Conservation (phyloP, 768 basidiomycete genomes). For the Pholiota microspora region DNA sequence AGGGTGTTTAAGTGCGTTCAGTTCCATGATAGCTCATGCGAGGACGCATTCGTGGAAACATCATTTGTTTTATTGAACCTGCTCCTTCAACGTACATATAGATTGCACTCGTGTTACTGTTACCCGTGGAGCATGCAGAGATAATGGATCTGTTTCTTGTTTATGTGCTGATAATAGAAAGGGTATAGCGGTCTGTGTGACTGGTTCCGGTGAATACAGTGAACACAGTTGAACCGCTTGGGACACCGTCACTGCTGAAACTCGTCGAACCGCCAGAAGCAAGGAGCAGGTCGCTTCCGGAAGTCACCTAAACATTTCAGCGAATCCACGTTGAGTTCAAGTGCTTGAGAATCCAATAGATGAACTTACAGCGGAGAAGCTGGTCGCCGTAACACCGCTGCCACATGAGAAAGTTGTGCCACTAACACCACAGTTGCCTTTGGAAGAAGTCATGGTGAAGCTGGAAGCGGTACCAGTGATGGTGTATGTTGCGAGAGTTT, state of each 20-base stretch:
- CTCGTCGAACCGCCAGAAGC: conserved; percentile 47
- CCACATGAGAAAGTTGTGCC: conserved; percentile 48
- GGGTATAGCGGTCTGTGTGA: conserved; percentile 33
- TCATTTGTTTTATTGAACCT: background rate
- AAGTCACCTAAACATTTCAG: conserved; percentile 35
- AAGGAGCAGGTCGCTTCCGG: conserved; percentile 45
- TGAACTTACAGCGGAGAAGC: conserved; percentile 50
- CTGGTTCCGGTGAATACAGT: conserved; percentile 35
- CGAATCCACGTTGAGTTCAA: background rate
- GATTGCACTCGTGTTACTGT: too few relatives aligned
- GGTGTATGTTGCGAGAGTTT: conserved; percentile 57
- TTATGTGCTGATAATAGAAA: conserved; percentile 36
- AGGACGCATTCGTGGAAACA: conserved; percentile 1
- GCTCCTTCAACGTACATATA: too few relatives aligned
- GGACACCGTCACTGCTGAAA: conserved; percentile 48
- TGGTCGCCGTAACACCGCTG: conserved; percentile 43
- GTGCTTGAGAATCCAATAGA: background rate
- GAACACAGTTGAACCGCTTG: conserved; percentile 47
- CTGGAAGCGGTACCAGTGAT: conserved; percentile 43
- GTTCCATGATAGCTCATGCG: background rate
- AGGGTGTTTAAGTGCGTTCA: conserved; percentile 9
- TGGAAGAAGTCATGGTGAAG: conserved; percentile 59
- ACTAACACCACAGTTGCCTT: conserved; percentile 54
- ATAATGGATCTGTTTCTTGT: background rate
- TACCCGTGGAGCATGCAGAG: background rate